Percentiles rank a stretch among this genome's conserved stretches.
Evolutionary conservation across 768 basidiomycete genomes (phyloP).

Genomic region (Pluteus cervinus): DNA sequence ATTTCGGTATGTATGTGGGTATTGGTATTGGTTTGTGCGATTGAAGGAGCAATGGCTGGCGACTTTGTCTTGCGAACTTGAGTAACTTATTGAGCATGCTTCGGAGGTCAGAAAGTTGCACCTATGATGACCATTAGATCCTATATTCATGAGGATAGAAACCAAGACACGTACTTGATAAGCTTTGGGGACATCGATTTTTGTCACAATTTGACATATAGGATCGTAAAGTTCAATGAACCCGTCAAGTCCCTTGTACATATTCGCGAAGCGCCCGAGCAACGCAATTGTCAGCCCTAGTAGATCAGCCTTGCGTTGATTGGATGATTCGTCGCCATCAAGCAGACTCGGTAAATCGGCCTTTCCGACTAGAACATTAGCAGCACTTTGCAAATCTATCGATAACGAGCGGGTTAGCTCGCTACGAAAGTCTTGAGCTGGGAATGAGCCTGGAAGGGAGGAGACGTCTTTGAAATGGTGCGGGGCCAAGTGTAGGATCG

Average conservation of each 20-base stretch:
- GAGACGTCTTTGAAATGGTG: constrained; percentile 38
- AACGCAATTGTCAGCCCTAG: constrained; percentile 59
- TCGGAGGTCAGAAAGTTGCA: constrained; percentile 33
- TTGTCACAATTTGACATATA: constrained; percentile 48
- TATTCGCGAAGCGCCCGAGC: constrained; percentile 60
- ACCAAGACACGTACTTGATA: no score
- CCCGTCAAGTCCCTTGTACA: constrained; percentile 72
- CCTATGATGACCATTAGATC: constrained; percentile 31
- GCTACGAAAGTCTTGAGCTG: constrained; percentile 63
- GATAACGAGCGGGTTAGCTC: constrained; percentile 34
- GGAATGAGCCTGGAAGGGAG: constrained; percentile 63
- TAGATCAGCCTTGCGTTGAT: constrained; percentile 71
- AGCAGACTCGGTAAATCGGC: constrained; percentile 45
- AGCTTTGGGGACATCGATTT: constrained; percentile 41
- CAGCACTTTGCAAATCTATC: constrained; percentile 35
- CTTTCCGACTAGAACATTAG: constrained; percentile 30
- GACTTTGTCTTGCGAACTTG: constrained; percentile 65
- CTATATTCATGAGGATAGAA: no score
- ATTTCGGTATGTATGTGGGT: constrained; percentile 88
- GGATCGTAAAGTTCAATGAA: constrained; percentile 86
- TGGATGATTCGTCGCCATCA: constrained; percentile 25
- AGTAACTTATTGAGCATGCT: constrained; percentile 58
- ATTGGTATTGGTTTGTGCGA: constrained; percentile 96
- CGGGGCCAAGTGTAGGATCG: constrained; percentile 70
- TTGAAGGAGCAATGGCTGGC: constrained; percentile 80